A percentile compares a stretch with the other conserved stretches of the same genome.
These are phyloP conservation scores for Cyclocybe aegerita DNA, from an alignment of 768 basidiomycete genomes.

Conservation along the genomic window DNA sequence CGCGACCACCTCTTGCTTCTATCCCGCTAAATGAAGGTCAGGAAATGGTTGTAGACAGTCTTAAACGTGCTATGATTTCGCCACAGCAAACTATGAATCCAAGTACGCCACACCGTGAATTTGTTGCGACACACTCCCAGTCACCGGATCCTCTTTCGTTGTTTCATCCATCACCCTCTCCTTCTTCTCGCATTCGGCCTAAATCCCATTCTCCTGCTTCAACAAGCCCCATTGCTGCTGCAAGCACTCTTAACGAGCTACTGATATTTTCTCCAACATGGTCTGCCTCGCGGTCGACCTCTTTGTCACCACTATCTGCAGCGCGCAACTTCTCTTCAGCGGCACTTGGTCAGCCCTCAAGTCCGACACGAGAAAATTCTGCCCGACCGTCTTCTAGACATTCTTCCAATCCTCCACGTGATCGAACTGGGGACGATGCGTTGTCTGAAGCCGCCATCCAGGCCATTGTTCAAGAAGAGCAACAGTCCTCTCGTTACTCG, in stretches of 20 bases:
- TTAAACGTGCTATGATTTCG: background rate
- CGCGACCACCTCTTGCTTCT: background rate
- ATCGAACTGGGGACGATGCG: background rate
- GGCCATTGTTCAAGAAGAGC: background rate
- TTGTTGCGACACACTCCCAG: background rate
- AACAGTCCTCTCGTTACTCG: constrained; percentile 40
- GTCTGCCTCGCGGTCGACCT: background rate
- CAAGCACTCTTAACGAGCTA: constrained; percentile 3
- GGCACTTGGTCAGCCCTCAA: background rate
- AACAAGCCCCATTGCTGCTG: background rate
- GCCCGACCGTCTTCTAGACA: background rate
- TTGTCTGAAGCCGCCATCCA: background rate
- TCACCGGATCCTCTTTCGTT: constrained; percentile 4
- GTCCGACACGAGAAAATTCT: too few relatives aligned
- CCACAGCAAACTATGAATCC: background rate
- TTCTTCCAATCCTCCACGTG: background rate
- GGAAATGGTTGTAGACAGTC: background rate
- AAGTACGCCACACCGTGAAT: background rate
- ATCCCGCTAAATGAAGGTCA: background rate
- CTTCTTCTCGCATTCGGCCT: background rate
- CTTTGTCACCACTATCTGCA: background rate
- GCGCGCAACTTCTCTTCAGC: background rate
- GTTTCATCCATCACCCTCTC: background rate
- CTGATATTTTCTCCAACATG: constrained; percentile 13
- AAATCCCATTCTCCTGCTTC: background rate